Evolutionary conservation across 179 eudicot species (phyloP), one percentile per base, ranked within the genome.

Genomic region (Gypsophila paniculata): DNA sequence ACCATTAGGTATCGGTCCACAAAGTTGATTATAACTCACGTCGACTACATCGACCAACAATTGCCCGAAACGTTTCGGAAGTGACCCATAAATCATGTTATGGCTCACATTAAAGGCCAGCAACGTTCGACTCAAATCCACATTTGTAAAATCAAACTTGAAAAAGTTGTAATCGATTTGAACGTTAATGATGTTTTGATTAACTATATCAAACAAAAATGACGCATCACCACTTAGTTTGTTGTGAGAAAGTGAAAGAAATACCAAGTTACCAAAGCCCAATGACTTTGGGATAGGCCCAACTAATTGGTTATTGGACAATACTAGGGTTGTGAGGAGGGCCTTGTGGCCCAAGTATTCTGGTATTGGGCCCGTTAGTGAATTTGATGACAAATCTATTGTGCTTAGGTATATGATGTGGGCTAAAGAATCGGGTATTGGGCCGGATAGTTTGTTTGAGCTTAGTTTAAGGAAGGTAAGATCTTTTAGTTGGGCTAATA

Each of bases 21-120:
- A 67, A 15, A 68, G 60, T 8, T 52, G 59, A 68, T 68, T 68
- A 68, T 51, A 51, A 17, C 60, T 49, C 59, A 51, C 25, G 17
- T 68, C 71, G 25, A 68, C 4, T 0, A 0, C 3, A 17, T 52
- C 26, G 5, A 73, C 15, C 10, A 9, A 1, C 23, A 73, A 6
- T 55, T 19, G 2, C 3, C 52, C 70, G 0, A 64, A 11, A 14
- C 60, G 52, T 51, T 21, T 51, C 9, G 76, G 76, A 17, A 73
- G 29, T 1, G 76, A 73, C 70, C 76, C 76, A 34, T 65, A 73
- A 65, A 74, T 65, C 71, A 55, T 42, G 39, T 74, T 74, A 26
- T 65, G 76, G 61, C 65, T 25, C 8, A 74, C 15, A 53, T 74
- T 57, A 23, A 74, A 55, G 44, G 64, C 55, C 19, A 19, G 6